Conservation (phyloP, 78 protist species). For the Acrasis kona region DNA sequence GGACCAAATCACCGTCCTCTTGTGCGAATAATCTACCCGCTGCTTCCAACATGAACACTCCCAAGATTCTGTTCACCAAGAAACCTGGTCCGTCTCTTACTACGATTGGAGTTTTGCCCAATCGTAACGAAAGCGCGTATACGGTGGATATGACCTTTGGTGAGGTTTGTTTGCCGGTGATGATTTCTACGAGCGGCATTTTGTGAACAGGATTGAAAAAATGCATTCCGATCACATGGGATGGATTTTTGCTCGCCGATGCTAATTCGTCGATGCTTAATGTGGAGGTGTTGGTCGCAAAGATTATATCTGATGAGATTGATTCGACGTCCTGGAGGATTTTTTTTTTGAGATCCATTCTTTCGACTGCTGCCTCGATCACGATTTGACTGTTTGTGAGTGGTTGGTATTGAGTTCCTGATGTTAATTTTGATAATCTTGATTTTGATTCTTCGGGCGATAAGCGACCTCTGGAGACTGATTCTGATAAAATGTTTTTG, state of each 20-base stretch:
- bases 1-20: constrained; percentile 7
- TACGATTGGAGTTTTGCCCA: constrained; percentile 70
- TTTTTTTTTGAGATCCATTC: constrained; percentile 46
- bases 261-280: constrained; percentile 60
- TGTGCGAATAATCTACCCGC: constrained; percentile 3
- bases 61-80: constrained; percentile 56
- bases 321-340: constrained; percentile 37
- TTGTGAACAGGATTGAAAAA: constrained; percentile 75
- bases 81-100: constrained; percentile 77
- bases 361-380: constrained; percentile 76
- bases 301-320: constrained; percentile 8
- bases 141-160: constrained; percentile 32
- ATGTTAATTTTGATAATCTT: neutral
- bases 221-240: constrained; percentile 72
- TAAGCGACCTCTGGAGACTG: constrained; percentile 23
- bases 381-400: constrained; percentile 21
- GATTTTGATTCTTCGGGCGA: constrained; percentile 10
- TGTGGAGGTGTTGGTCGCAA: constrained; percentile 80
- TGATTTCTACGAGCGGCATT: constrained; percentile 77
- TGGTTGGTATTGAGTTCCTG: neutral
- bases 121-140: constrained; percentile 35
- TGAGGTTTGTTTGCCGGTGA: constrained; percentile 33
- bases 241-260: constrained; percentile 32
- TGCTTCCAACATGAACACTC: constrained; percentile 47
- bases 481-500: neutral